Percentiles rank a stretch among this genome's conserved stretches.
These are phyloP conservation scores for Pseudomonodictys pantanalensis DNA, from an alignment of 495 filamentous ascomycete genomes.

Conservation along the genomic window DNA sequence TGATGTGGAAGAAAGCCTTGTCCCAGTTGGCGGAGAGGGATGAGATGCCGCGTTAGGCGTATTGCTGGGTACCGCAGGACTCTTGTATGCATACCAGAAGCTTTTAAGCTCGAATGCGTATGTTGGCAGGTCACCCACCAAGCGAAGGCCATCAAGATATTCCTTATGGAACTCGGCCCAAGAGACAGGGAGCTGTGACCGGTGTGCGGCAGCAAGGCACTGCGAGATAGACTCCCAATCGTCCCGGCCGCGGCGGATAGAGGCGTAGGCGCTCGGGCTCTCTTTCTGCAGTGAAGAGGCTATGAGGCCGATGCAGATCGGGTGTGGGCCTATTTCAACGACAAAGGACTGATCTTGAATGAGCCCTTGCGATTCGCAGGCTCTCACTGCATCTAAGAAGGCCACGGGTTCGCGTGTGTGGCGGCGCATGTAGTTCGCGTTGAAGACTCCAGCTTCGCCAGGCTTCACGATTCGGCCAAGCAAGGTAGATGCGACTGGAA, in stretches of 20 bases:
- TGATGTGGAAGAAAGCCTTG: slow-evolving; percentile 10
- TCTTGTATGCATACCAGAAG: slow-evolving; percentile 11
- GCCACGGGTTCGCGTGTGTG: slow-evolving; percentile 73
- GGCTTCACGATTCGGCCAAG: slow-evolving; percentile 22
- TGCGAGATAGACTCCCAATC: slow-evolving; percentile 1
- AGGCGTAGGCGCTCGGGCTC: slow-evolving; percentile 1
- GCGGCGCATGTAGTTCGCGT: slow-evolving; percentile 58
- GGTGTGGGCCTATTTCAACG: slow-evolving; percentile 39
- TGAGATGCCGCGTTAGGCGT: neutral
- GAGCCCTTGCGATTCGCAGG: slow-evolving; percentile 44
- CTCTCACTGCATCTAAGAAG: slow-evolving; percentile 62
- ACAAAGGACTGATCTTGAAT: slow-evolving; percentile 18
- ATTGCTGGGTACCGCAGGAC: neutral
- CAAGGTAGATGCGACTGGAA: slow-evolving; percentile 31
- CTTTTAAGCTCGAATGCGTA: slow-evolving; percentile 5
- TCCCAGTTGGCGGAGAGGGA: neutral
- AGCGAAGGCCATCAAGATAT: slow-evolving; percentile 9
- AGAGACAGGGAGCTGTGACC: neutral
- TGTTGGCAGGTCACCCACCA: slow-evolving; percentile 10
- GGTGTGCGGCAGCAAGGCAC: neutral
- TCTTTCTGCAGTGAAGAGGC: slow-evolving; percentile 9
- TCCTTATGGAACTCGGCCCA: slow-evolving; percentile 29
- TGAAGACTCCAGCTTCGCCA: slow-evolving; percentile 16
- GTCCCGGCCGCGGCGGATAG: slow-evolving; percentile 3
- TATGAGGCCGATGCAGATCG: slow-evolving; percentile 20